Conservation (phyloP, 2,329 filamentous ascomycete genomes). For the Talaromyces sp. region DNA sequence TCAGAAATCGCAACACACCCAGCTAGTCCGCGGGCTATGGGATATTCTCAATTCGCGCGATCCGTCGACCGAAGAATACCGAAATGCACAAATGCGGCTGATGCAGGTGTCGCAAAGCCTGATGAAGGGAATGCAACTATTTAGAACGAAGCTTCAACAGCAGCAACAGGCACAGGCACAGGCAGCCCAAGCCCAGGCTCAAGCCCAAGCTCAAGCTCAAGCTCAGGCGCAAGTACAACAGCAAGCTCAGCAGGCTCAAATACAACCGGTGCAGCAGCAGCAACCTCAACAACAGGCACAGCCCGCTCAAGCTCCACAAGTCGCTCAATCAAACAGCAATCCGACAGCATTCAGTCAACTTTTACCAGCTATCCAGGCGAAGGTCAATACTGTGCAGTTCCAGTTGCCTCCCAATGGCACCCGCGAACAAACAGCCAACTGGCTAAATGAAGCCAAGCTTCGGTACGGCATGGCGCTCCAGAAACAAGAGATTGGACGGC, state of each 20-base stretch:
- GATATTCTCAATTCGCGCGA: constrained; percentile 49
- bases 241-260: constrained; percentile 21
- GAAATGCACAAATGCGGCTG: constrained; percentile 50
- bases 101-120: constrained; percentile 50
- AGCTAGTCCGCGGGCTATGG: constrained; percentile 55
- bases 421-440: constrained; percentile 42
- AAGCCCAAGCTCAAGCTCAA: constrained; percentile 26
- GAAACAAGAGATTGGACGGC: constrained; percentile 47
- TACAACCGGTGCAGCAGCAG: constrained; percentile 14
- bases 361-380: constrained; percentile 45
- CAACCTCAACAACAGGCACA: constrained; percentile 19
- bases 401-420: constrained; percentile 45
- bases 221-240: constrained; percentile 21
- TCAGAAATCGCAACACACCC: constrained; percentile 55
- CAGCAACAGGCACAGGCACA: constrained; percentile 27
- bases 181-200: constrained; percentile 16
- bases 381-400: constrained; percentile 45
- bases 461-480: constrained; percentile 49
- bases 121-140: constrained; percentile 52
- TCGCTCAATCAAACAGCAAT: constrained; percentile 32
- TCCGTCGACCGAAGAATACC: constrained; percentile 49
- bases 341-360: constrained; percentile 42
- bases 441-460: constrained; percentile 47
- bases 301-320: constrained; percentile 23
- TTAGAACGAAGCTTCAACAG: constrained; percentile 40